Conservation (phyloP, 345 rosid species). For the Isatis tinctoria region DNA sequence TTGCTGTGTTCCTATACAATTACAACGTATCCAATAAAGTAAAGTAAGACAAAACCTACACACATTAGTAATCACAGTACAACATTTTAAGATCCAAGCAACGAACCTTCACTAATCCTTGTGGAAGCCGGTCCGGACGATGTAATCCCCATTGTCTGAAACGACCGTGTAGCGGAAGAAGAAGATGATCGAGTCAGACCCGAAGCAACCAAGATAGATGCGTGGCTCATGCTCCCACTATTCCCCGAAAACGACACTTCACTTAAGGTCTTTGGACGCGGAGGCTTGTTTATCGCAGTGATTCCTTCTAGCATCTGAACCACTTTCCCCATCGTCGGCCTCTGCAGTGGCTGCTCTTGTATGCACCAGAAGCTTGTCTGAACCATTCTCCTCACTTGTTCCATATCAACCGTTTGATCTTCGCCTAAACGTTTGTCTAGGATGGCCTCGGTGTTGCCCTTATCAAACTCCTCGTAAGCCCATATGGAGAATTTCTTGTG, state of each 20-base stretch:
- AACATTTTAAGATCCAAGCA: slow-evolving; percentile 19
- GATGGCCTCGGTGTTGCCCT: slow-evolving; percentile 37
- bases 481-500: slow-evolving; percentile 43
- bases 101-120: slow-evolving; percentile 33
- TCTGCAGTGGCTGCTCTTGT: slow-evolving; percentile 50
- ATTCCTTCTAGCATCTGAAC: slow-evolving; percentile 67
- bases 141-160: slow-evolving; percentile 38
- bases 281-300: slow-evolving; percentile 41
- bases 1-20: slow-evolving; percentile 1
- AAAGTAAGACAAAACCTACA: slow-evolving; percentile 5
- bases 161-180: slow-evolving; percentile 35
- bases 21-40: slow-evolving; percentile 2
- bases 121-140: slow-evolving; percentile 37
- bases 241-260: slow-evolving; percentile 34
- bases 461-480: slow-evolving; percentile 51
- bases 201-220: slow-evolving; percentile 35
- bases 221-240: slow-evolving; percentile 37
- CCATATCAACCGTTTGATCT: slow-evolving; percentile 37
- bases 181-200: slow-evolving; percentile 47
- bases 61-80: not conserved
- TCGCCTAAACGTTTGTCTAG: slow-evolving; percentile 38
- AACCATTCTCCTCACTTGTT: slow-evolving; percentile 47
- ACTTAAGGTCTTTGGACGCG: slow-evolving; percentile 36
- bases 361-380: slow-evolving; percentile 60
- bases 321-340: slow-evolving; percentile 61